phyloP scores from a whole-genome alignment of 2,329 filamentous ascomycete species.

The Septoria linicola region DNA sequence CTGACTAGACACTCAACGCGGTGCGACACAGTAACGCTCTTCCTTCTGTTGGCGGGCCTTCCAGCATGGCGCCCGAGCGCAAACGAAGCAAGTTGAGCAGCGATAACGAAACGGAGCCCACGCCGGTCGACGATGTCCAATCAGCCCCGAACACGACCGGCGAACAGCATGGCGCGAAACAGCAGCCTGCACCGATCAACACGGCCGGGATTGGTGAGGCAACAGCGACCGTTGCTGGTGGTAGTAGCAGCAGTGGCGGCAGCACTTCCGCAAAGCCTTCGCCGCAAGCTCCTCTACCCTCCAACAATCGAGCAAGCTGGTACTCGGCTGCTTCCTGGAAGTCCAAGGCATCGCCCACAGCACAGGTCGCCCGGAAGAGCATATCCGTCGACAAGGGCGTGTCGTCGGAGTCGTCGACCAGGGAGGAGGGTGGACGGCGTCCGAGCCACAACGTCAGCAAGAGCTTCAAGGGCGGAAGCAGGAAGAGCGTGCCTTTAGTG shows the following conservation, averaged over 20 bases:
- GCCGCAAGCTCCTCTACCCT: not conserved
- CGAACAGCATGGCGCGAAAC: conserved; percentile 11
- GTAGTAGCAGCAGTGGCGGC: not conserved
- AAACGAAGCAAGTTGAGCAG: conserved; percentile 30
- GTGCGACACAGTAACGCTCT: too few relatives aligned
- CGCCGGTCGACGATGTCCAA: conserved; percentile 14
- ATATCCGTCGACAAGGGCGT: conserved; percentile 47
- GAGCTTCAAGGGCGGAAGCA: conserved; percentile 43
- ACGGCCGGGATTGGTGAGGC: not conserved
- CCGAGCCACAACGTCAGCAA: conserved; percentile 39
- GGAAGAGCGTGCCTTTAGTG: conserved; percentile 47
- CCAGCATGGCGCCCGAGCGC: conserved; percentile 26
- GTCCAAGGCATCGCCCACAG: conserved; percentile 48
- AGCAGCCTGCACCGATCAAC: not conserved
- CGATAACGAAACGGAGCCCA: conserved; percentile 21
- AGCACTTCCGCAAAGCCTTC: not conserved
- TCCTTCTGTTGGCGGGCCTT: too few relatives aligned
- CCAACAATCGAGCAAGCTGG: conserved; percentile 40
- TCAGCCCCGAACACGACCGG: conserved; percentile 17
- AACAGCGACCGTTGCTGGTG: not conserved
- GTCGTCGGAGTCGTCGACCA: conserved; percentile 40
- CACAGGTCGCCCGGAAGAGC: conserved; percentile 49
- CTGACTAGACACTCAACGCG: too few relatives aligned
- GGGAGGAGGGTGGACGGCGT: conserved; percentile 33
- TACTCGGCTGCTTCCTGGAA: conserved; percentile 44